Evolutionary conservation across 805 yeast genomes (phyloP).

Genomic region (Candida peoriensis): DNA sequence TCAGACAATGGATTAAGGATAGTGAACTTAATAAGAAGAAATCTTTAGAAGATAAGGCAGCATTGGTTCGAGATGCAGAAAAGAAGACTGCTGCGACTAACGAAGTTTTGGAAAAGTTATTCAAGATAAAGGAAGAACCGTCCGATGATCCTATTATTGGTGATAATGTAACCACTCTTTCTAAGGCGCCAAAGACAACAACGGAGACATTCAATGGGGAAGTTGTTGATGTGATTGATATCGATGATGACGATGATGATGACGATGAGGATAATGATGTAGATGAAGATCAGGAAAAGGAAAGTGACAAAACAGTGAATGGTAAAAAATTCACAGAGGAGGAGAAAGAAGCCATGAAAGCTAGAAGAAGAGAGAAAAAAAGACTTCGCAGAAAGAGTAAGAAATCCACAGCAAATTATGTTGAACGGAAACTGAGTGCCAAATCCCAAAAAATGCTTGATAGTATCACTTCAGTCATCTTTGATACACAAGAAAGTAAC

Average conservation of each 20-base stretch:
- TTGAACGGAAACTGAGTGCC: slow-evolving; percentile 2
- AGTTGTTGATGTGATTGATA: background rate
- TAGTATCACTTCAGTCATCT: slow-evolving; percentile 4
- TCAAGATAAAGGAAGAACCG: background rate
- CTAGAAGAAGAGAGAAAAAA: slow-evolving; percentile 1
- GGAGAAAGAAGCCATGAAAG: background rate
- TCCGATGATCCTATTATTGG: background rate
- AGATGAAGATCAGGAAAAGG: background rate
- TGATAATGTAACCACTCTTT: background rate
- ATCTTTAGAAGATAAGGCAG: background rate
- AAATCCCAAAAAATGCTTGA: slow-evolving; percentile 7
- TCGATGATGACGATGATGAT: background rate
- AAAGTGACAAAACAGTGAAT: background rate
- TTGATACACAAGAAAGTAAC: slow-evolving; percentile 15
- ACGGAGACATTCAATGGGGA: background rate
- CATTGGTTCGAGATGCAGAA: background rate
- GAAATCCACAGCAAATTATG: slow-evolving; percentile 4
- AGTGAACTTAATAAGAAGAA: background rate
- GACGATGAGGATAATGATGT: background rate
- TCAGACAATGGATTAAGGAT: slow-evolving; percentile 12
- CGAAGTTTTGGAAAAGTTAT: slow-evolving; percentile 1
- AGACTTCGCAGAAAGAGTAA: background rate
- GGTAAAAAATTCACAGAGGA: slow-evolving; percentile 1
- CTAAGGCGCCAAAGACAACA: background rate
- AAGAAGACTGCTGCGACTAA: background rate